These are phyloP conservation scores for Fagus crenata DNA, from an alignment of 306 rosid species.

Conservation along the genomic window DNA sequence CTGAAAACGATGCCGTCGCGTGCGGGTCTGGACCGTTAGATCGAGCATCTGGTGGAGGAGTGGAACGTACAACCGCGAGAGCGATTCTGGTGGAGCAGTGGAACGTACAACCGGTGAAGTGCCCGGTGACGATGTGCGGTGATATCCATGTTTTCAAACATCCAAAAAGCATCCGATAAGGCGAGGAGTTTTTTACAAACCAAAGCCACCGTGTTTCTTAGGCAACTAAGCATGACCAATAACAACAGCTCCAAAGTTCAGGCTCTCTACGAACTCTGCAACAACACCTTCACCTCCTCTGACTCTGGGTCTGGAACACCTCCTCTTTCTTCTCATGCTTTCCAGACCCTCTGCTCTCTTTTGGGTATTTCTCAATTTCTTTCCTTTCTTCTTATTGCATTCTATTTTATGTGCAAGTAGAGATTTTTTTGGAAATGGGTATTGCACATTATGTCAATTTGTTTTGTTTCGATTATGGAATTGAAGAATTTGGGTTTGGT, in stretches of 20 bases:
- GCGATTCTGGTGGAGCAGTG: too few relatives aligned
- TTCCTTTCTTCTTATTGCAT: neutral
- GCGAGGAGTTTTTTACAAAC: slow-evolving; percentile 29
- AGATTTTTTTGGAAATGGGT: slow-evolving; percentile 2
- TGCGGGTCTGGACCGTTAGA: too few relatives aligned
- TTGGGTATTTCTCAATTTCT: slow-evolving; percentile 51
- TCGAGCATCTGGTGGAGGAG: too few relatives aligned
- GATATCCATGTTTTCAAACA: slow-evolving; percentile 39
- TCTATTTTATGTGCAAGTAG: too few relatives aligned
- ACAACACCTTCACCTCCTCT: slow-evolving; percentile 48
- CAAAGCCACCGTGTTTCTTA: slow-evolving; percentile 37
- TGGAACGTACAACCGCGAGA: too few relatives aligned
- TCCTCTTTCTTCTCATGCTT: slow-evolving; percentile 48
- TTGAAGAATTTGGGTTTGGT: neutral
- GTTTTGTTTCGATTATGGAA: neutral
- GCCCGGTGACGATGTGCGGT: too few relatives aligned
- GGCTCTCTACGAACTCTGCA: slow-evolving; percentile 68
- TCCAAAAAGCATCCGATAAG: slow-evolving; percentile 46
- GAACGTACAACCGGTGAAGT: too few relatives aligned
- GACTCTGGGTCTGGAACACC: too few relatives aligned
- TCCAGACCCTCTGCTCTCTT: slow-evolving; percentile 59
- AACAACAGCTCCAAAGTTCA: slow-evolving; percentile 65
- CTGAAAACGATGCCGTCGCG: too few relatives aligned
- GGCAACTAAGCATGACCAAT: slow-evolving; percentile 49
- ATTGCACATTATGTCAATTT: neutral